Base-by-base conservation (phyloP, 2,329 filamentous ascomycete species). In the Pezicula rhizophila region DNA sequence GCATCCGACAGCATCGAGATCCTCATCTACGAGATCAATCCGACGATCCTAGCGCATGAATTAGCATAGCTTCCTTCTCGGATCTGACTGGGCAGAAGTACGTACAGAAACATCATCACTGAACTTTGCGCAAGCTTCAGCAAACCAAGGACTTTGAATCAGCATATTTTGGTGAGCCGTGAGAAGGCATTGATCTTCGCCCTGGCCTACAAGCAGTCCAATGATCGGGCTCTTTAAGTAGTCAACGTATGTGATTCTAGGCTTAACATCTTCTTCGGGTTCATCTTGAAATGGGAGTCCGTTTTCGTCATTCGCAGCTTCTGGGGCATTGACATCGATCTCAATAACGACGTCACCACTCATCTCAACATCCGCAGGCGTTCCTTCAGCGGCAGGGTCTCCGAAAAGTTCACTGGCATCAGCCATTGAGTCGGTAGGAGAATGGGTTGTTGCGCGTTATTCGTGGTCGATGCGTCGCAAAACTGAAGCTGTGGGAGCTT, bases 101-200 rank as follows among this genome's bases (percentile, higher is more conserved):
- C 79, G 54, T 68, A 87, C 85, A 50, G 75, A 77, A 42, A 76
- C 76, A 46, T 81, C 78, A 28, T 80, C 74, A 42, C 73, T 72
- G 61, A 90, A 86, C 44, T 76, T 68, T 10, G 76, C 72, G 62
- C 84, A 82, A 6, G 78, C 73, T 18, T 82, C 77, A 10, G 74
- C 73, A 63, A 96, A 89, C 66, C 78, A 90, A 0, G 89, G 87
- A 39, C 88, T 92, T 64, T 84, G 78, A 10, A 71, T 63, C 33
- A 97, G 75, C 23, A 96, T 76, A 3, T 75, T 83, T 69, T 95
- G 85, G 66, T 96, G 91, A 6, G 89, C 89, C 20, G 81, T 84
- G 50, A 96, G 76, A 28, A 82, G 73, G 8, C 80, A 82, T 59
- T 79, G 74, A 2, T 70, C 66, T 4, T 81, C 79, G 48, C 75